Base-by-base conservation (phyloP, 306 rosid genomes). In the Abrus pulchellus region DNA sequence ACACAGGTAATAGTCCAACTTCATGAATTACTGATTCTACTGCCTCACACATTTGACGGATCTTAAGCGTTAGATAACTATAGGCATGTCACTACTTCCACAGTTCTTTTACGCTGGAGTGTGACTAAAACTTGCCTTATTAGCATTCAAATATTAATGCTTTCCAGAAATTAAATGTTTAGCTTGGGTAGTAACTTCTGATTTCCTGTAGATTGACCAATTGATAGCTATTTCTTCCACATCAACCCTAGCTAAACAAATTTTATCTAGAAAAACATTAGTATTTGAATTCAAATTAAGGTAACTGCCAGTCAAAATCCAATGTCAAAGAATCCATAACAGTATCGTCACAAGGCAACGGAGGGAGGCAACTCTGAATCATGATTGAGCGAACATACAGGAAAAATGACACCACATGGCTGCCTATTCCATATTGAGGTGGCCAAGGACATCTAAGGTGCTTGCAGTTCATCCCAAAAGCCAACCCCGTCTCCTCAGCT, bases 401-500 rank as follows among this genome's bases (percentile, higher is more conserved):
- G 43, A 11, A 56, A 44, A 59, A 32, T 9, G 7, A 28, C 7
- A 33, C 48, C 36, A 45, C 33, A 12, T 30, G 79, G 57, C 70
- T 59, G 59, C 30, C 47, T 44, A 40, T 61, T 45, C 79, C 10
- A 11, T 75, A 60, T 57, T 29, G 44, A 60, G 60, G 30, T 27
- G 45, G 71, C 60, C 34, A 34, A 45, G 38, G 49, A 38, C 48
- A 75, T 47, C 20, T 30, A 20, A 45, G 48, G 48, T 13, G 49
- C 80, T 60, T 59, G 32, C 0, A 14, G 60, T 64, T 62, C 61
- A n/a, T 60, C 61, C 32, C 45, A 75, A 60, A 75, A 45, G 61
- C 71, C 47, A 75, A 44, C 33, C 41, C 44, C 33, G 12, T 32
- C 61, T 75, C 60, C 49, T n/a, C n/a, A n/a, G n/a, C n/a, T 75